Percentiles rank a stretch among this genome's conserved stretches.
Evolutionary conservation across 1,139 yeast species (phyloP).

Genomic region (Debaryomycetaceae sp.): DNA sequence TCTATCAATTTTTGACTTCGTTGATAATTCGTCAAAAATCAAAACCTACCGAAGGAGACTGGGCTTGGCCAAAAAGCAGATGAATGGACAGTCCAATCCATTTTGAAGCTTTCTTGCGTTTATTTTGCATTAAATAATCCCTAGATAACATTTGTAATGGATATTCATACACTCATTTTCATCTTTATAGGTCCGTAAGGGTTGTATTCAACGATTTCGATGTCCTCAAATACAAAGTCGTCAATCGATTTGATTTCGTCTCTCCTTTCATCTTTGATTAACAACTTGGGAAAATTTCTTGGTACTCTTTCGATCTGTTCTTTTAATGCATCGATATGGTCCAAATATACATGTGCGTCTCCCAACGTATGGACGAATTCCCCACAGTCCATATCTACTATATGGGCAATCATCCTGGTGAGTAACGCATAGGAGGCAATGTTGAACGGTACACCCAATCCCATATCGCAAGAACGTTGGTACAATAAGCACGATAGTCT

Average conservation of each 20-base stretch:
- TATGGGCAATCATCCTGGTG: conserved; percentile 92
- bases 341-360: conserved; percentile 90
- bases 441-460: conserved; percentile 96
- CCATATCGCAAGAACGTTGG: conserved; percentile 99
- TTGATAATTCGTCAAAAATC: conserved; percentile 10
- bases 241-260: conserved; percentile 62
- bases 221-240: conserved; percentile 85
- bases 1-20: conserved; percentile 29
- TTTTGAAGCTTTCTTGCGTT: conserved; percentile 1
- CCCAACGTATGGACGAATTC: conserved; percentile 95
- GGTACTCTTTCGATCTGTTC: conserved; percentile 77
- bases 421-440: conserved; percentile 93
- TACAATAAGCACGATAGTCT: conserved; percentile 82
- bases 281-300: conserved; percentile 71
- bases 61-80: conserved; percentile 1
- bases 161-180: conserved; percentile 64
- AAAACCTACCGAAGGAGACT: conserved; percentile 3
- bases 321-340: conserved; percentile 86
- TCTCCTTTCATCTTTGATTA: conserved; percentile 54
- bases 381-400: conserved; percentile 91
- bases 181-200: conserved; percentile 84
- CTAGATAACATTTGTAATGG: not conserved
- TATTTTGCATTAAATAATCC: not conserved
- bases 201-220: conserved; percentile 70
- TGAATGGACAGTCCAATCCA: conserved; percentile 5